Evolutionary conservation across 176 grass and related monocot genomes (phyloP).

Genomic region (Musa itinerans): DNA sequence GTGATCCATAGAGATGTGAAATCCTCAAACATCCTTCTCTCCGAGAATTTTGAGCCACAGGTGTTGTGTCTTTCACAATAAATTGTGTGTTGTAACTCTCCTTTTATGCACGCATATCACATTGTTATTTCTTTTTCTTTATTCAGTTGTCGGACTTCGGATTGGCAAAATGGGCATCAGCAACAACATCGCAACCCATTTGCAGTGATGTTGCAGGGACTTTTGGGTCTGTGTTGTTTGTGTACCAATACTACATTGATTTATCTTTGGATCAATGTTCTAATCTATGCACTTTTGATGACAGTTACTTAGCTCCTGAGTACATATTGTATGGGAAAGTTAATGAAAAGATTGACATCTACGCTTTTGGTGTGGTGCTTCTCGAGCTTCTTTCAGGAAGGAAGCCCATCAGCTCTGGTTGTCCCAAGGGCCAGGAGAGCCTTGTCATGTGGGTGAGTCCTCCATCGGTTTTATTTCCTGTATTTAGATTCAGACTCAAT

Average conservation of each 20-base stretch:
- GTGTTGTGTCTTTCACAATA: constrained; percentile 28
- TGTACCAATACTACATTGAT: background rate
- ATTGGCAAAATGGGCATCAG: constrained; percentile 69
- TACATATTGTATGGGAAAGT: constrained; percentile 82
- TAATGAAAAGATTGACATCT: constrained; percentile 90
- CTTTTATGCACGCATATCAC: background rate
- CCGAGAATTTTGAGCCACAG: constrained; percentile 65
- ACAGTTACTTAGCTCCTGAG: constrained; percentile 91
- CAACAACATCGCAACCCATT: constrained; percentile 52
- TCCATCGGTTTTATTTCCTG: constrained; percentile 1
- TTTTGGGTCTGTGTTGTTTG: constrained; percentile 60
- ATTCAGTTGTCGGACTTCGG: constrained; percentile 96
- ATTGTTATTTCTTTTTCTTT: background rate
- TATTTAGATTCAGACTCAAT: background rate
- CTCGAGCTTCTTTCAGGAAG: constrained; percentile 94
- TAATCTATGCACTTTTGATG: constrained; percentile 26
- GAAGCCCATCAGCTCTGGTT: constrained; percentile 63
- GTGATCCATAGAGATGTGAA: constrained; percentile 94
- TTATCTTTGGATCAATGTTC: constrained; percentile 13
- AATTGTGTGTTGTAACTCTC: background rate
- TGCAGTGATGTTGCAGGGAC: constrained; percentile 89
- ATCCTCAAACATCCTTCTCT: constrained; percentile 93
- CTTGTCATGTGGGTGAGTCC: constrained; percentile 86
- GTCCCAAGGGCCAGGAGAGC: constrained; percentile 65
- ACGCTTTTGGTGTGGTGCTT: constrained; percentile 81